Conservation (phyloP, 139 green algal species). For the Haematococcus sp. region DNA sequence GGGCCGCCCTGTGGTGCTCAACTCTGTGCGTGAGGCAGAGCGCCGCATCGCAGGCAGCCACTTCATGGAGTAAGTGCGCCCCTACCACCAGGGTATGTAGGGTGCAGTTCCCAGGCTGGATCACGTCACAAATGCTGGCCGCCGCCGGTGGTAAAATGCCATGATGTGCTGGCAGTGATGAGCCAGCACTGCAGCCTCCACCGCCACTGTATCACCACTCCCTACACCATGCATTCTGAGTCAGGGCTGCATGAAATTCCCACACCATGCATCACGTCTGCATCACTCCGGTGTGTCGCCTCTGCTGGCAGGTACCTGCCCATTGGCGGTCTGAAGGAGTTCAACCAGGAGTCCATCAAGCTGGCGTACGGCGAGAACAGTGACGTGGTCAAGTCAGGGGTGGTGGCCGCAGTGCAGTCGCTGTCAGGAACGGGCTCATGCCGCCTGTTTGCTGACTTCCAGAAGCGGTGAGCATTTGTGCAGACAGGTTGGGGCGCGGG, state of each 20-base stretch:
- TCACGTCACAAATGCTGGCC: not conserved
- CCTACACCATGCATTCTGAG: no score
- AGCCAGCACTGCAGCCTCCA: no score
- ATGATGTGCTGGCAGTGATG: no score
- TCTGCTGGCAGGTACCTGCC: conserved; percentile 83
- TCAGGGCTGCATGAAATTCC: no score
- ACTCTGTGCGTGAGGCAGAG: conserved; percentile 84
- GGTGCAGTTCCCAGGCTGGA: not conserved
- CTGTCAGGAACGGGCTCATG: conserved; percentile 82
- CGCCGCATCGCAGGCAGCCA: conserved; percentile 55
- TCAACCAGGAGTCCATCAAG: conserved; percentile 71
- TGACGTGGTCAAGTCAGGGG: conserved; percentile 20
- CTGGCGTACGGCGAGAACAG: conserved; percentile 79
- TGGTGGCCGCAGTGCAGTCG: conserved; percentile 77
- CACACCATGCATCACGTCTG: no score
- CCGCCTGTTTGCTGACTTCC: conserved; percentile 87
- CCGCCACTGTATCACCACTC: no score
- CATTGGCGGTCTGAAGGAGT: conserved; percentile 76
- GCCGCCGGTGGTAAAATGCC: not conserved
- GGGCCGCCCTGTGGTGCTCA: conserved; percentile 82
- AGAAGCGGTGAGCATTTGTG: conserved; percentile 34
- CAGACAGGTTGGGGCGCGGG: not conserved
- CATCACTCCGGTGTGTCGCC: no score
- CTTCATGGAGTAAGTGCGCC: conserved; percentile 78
- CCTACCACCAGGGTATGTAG: not conserved